Conservation (phyloP, 176 grass and related monocot genomes). For the Calamus simplicifolius region DNA sequence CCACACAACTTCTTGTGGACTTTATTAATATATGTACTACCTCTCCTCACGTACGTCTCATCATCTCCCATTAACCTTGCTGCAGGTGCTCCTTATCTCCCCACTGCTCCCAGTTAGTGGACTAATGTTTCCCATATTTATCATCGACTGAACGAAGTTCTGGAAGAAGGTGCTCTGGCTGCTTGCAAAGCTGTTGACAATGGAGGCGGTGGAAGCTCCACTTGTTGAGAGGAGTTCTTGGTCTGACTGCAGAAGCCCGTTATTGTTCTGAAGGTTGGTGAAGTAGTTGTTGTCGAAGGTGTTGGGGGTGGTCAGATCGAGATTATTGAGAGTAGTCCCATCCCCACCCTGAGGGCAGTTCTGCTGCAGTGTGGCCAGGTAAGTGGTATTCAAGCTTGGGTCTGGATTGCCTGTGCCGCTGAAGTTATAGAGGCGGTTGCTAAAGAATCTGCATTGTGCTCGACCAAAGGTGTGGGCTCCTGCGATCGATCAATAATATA, state of each 20-base stretch:
- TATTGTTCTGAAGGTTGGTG: conserved; percentile 31
- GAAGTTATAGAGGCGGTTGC: conserved; percentile 67
- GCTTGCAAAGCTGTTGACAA: conserved; percentile 36
- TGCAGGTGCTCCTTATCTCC: conserved; percentile 58
- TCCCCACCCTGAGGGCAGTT: conserved; percentile 49
- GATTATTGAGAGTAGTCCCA: conserved; percentile 33
- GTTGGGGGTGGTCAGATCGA: conserved; percentile 63
- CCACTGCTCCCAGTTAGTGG: conserved; percentile 45
- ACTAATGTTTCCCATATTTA: conserved; percentile 73
- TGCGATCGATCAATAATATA: conserved; percentile 10
- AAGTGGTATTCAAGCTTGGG: conserved; percentile 40
- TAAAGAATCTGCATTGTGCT: conserved; percentile 49
- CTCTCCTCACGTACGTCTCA: neutral
- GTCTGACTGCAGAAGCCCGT: conserved; percentile 63
- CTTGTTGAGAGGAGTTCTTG: conserved; percentile 58
- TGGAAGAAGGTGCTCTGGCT: conserved; percentile 61
- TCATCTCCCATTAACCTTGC: conserved; percentile 43
- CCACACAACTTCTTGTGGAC: no score
- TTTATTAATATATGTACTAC: no score
- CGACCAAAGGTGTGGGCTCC: conserved; percentile 86
- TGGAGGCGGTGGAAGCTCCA: conserved; percentile 31
- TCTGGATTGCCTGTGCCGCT: conserved; percentile 30
- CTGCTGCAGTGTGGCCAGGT: conserved; percentile 27
- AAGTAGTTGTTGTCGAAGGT: conserved; percentile 76
- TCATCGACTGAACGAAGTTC: conserved; percentile 56